Base-by-base conservation (phyloP, 305 asterid genomes). In the Fraxinus floribunda region DNA sequence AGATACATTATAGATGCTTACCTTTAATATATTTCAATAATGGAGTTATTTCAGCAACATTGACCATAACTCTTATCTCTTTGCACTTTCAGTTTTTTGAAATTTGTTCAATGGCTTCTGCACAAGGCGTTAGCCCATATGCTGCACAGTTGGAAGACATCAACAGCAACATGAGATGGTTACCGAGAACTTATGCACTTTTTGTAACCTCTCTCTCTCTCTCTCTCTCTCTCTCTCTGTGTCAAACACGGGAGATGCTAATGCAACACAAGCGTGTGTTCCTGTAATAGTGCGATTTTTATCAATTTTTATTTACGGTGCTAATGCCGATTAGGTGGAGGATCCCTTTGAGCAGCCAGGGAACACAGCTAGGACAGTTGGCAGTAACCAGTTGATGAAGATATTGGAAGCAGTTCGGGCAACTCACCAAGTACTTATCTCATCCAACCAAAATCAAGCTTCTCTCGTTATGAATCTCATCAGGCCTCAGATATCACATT, bases 271-370 rank as follows among this genome's bases (percentile, higher is more conserved):
- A 3, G 13, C 39, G 4, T 64, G 30, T 18, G 18, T 39, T 9
- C 34, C 30, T 16, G 29, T 39, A 13, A 32, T 15, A 22, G 26
- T 49, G 34, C 72, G 13, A 7, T 34, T 29, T 30, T 57, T 68
- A 44, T 55, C 78, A 70, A 13, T 57, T 26, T 79, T 75, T 83
- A 70, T 60, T 38, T 29, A n/a, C 76, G 81, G 73, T 77, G 84
- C 24, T 41, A 36, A 66, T 86, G 78, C 39, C 8, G 44, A 41
- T 78, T 83, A 95, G 99, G 94, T 96, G 83, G 99, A 96, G 89
- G 99, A 96, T 89, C 99, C 99, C 41, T 96, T 94, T 83, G 99
- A 96, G 90, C 97, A 91, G 85, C 98, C 99, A 18, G 86, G 82
- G 20, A 96, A 96, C 88, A 44, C 96, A 29, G 98, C 98, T 80